A percentile compares a stretch with the other conserved stretches of the same genome.
phyloP scores from a whole-genome alignment of 768 basidiomycete species.

The Hydnomerulius pinastri region DNA sequence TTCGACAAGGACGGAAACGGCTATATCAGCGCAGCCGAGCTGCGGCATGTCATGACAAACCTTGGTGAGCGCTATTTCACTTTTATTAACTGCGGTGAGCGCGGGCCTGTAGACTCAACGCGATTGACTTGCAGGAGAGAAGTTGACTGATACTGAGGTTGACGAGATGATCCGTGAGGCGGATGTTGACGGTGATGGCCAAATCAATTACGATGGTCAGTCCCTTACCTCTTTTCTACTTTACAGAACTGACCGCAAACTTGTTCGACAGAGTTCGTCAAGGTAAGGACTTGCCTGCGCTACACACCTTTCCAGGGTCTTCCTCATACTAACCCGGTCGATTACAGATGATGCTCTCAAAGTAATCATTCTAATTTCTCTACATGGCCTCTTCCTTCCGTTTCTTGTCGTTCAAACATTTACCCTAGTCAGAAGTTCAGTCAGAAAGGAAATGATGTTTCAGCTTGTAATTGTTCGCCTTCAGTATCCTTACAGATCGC shows the following conservation, averaged over 20 bases:
- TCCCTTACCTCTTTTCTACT: slow-evolving; percentile 4
- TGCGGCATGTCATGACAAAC: slow-evolving; percentile 90
- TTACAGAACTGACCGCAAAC: slow-evolving; percentile 1
- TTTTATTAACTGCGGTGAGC: not conserved
- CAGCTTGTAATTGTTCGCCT: slow-evolving; percentile 10
- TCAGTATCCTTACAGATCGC: not conserved
- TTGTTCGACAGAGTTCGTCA: slow-evolving; percentile 65
- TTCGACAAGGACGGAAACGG: slow-evolving; percentile 97
- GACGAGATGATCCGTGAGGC: slow-evolving; percentile 98
- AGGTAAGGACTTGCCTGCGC: slow-evolving; percentile 40
- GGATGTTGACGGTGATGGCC: slow-evolving; percentile 92
- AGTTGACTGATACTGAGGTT: slow-evolving; percentile 82
- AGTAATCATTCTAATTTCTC: slow-evolving; percentile 40
- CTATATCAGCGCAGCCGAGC: slow-evolving; percentile 81
- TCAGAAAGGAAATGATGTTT: not conserved
- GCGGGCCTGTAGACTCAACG: slow-evolving; percentile 3
- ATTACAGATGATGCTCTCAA: slow-evolving; percentile 72
- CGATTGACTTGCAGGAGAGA: slow-evolving; percentile 59
- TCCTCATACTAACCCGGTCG: slow-evolving; percentile 10
- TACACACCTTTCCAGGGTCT: slow-evolving; percentile 1
- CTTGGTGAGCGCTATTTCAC: slow-evolving; percentile 55
- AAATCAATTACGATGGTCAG: slow-evolving; percentile 84
- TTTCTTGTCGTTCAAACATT: not conserved
- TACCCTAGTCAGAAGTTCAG: slow-evolving; percentile 1
- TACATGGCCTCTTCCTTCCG: slow-evolving; percentile 11